phyloP scores from a whole-genome alignment of 1,139 yeast genomes.

The Zygoascus hellenicus region DNA sequence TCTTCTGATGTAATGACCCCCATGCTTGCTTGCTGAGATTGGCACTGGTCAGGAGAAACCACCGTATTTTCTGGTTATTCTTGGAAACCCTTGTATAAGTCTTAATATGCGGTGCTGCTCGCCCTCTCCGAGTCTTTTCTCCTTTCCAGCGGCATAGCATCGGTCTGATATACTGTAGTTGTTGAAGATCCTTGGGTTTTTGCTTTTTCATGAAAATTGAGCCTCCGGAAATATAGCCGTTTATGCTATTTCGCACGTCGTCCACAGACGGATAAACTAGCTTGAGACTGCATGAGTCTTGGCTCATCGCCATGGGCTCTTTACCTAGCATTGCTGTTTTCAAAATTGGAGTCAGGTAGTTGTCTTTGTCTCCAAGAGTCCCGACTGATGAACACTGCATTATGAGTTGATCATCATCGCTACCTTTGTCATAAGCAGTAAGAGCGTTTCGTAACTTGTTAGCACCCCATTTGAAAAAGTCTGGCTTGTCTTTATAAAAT shows the following conservation, averaged over 20 bases:
- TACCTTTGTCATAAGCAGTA: neutral
- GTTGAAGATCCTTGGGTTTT: constrained; percentile 17
- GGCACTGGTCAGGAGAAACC: constrained; percentile 34
- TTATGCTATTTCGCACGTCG: constrained; percentile 27
- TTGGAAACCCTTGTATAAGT: constrained; percentile 25
- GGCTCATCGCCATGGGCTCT: neutral
- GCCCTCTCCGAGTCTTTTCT: constrained; percentile 26
- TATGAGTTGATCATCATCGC: constrained; percentile 19
- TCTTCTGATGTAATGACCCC: constrained; percentile 26
- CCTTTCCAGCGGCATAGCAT: constrained; percentile 29
- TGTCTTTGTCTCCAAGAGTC: constrained; percentile 23
- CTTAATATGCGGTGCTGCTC: constrained; percentile 35
- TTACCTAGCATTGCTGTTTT: constrained; percentile 21
- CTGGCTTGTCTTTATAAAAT: constrained; percentile 14
- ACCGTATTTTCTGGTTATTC: constrained; percentile 17
- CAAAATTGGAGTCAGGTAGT: constrained; percentile 22
- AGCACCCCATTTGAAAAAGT: constrained; percentile 25
- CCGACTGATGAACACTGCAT: constrained; percentile 33
- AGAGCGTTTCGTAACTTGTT: constrained; percentile 21
- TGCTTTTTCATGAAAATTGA: constrained; percentile 28
- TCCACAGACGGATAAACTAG: constrained; percentile 32
- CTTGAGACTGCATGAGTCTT: neutral
- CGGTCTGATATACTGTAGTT: constrained; percentile 24
- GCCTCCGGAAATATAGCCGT: constrained; percentile 31
- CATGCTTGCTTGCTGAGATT: constrained; percentile 35